Evolutionary conservation across 2,329 filamentous ascomycete species (phyloP).

Genomic region (Capronia epimyces): DNA sequence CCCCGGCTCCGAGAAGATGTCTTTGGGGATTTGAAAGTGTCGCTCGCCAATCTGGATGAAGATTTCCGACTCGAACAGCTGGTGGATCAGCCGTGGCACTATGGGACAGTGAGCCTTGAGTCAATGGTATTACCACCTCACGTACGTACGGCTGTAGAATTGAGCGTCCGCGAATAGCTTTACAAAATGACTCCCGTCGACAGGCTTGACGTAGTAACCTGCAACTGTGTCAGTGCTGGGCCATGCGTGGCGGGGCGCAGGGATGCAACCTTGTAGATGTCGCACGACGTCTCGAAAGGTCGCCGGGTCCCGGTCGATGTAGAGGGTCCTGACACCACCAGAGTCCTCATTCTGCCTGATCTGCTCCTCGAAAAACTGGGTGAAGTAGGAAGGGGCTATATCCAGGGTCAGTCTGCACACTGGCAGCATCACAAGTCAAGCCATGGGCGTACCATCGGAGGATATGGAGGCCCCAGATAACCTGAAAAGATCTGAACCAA

Average conservation of each 20-base stretch:
- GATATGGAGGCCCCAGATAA: conserved; percentile 65
- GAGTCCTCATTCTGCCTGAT: conserved; percentile 59
- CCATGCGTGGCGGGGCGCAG: not conserved
- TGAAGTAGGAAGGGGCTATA: conserved; percentile 92
- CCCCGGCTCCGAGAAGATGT: conserved; percentile 76
- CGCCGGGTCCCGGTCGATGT: conserved; percentile 86
- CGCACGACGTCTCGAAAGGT: conserved; percentile 86
- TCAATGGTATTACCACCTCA: not conserved
- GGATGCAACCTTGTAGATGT: conserved; percentile 65
- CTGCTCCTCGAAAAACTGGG: conserved; percentile 85
- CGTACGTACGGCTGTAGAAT: conserved; percentile 73
- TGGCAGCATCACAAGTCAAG: not conserved
- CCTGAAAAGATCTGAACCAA: conserved; percentile 63
- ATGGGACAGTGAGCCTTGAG: conserved; percentile 9
- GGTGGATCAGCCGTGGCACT: conserved; percentile 85
- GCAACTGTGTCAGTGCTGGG: conserved; percentile 4
- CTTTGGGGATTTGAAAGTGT: conserved; percentile 84
- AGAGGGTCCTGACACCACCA: conserved; percentile 68
- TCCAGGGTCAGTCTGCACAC: conserved; percentile 32
- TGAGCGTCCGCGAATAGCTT: conserved; percentile 90
- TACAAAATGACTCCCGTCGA: conserved; percentile 81
- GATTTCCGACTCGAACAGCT: conserved; percentile 85
- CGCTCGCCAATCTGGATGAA: conserved; percentile 84
- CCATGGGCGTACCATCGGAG: conserved; percentile 58
- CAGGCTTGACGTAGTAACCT: conserved; percentile 78